A percentile compares a stretch with the other conserved stretches of the same genome.
phyloP scores from a whole-genome alignment of 176 grass and related monocot genomes.

The Chloris gayana region DNA sequence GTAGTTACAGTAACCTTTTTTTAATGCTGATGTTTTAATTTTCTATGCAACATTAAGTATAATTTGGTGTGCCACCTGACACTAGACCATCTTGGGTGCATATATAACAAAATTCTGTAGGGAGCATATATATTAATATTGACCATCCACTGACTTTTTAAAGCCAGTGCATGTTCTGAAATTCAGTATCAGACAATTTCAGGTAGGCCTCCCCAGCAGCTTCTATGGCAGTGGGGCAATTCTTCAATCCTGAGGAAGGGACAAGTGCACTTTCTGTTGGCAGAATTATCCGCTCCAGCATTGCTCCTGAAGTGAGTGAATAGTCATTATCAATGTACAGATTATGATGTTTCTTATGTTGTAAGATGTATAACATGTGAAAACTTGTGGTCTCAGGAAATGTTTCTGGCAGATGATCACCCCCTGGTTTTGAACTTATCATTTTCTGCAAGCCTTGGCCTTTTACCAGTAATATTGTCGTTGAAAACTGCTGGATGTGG shows the following conservation, averaged over 20 bases:
- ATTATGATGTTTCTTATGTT: slow-evolving; percentile 6
- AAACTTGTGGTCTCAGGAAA: slow-evolving; percentile 66
- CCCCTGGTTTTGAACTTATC: slow-evolving; percentile 72
- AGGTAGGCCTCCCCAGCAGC: slow-evolving; percentile 92
- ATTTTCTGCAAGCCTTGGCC: slow-evolving; percentile 84
- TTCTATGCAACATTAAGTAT: neutral
- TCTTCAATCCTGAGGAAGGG: slow-evolving; percentile 88
- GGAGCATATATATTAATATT: slow-evolving; percentile 15
- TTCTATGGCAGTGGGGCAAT: slow-evolving; percentile 98
- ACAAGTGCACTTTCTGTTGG: slow-evolving; percentile 56
- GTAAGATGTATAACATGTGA: slow-evolving; percentile 18
- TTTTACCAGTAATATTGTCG: slow-evolving; percentile 79
- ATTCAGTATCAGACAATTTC: slow-evolving; percentile 83
- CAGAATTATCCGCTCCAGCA: slow-evolving; percentile 63
- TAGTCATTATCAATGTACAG: slow-evolving; percentile 12
- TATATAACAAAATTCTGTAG: slow-evolving; percentile 12
- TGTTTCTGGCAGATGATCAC: slow-evolving; percentile 84
- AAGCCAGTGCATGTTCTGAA: slow-evolving; percentile 42
- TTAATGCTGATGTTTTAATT: neutral
- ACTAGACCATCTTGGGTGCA: neutral
- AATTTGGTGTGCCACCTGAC: slow-evolving; percentile 14
- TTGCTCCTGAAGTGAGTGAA: slow-evolving; percentile 61
- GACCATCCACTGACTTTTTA: slow-evolving; percentile 3
- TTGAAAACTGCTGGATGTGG: slow-evolving; percentile 85
- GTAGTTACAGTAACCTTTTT: neutral